These are phyloP conservation scores for Rhizophagus sp. DNA, from an alignment of 192 early-diverging fungal species.

Conservation along the genomic window DNA sequence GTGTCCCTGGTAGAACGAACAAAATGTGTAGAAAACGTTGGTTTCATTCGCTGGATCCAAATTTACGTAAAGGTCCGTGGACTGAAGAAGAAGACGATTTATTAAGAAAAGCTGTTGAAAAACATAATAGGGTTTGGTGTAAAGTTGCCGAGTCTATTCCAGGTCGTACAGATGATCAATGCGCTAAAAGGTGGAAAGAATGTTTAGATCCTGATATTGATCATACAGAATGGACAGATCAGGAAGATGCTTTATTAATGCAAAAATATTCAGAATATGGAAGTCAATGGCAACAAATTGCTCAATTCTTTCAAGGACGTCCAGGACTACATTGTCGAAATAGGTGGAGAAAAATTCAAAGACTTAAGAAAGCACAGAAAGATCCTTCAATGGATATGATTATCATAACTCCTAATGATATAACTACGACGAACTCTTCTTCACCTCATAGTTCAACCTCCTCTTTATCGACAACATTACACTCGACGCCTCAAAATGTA, in stretches of 20 bases:
- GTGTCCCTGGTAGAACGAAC: constrained; percentile 77
- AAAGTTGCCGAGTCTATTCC: constrained; percentile 74
- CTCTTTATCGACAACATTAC: not conserved
- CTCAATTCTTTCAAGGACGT: constrained; percentile 68
- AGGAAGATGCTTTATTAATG: constrained; percentile 20
- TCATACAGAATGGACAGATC: constrained; percentile 8
- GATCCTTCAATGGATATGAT: not conserved
- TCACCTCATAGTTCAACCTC: not conserved
- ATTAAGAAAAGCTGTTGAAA: constrained; percentile 67
- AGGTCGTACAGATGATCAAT: constrained; percentile 86
- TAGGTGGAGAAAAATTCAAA: constrained; percentile 53
- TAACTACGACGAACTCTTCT: not conserved
- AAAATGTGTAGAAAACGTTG: constrained; percentile 82
- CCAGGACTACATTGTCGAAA: constrained; percentile 80
- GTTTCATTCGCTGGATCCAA: constrained; percentile 79
- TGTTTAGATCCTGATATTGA: constrained; percentile 46
- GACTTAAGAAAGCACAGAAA: constrained; percentile 21
- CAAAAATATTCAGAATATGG: constrained; percentile 51
- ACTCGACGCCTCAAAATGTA: not conserved
- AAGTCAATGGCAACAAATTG: constrained; percentile 81
- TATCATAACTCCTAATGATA: not conserved
- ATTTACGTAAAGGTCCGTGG: constrained; percentile 79
- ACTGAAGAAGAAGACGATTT: constrained; percentile 74
- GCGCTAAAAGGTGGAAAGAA: constrained; percentile 86
- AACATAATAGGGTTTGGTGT: constrained; percentile 80